These are phyloP conservation scores for Astrocystis sublimbata DNA, from an alignment of 495 filamentous ascomycete genomes.

Conservation along the genomic window DNA sequence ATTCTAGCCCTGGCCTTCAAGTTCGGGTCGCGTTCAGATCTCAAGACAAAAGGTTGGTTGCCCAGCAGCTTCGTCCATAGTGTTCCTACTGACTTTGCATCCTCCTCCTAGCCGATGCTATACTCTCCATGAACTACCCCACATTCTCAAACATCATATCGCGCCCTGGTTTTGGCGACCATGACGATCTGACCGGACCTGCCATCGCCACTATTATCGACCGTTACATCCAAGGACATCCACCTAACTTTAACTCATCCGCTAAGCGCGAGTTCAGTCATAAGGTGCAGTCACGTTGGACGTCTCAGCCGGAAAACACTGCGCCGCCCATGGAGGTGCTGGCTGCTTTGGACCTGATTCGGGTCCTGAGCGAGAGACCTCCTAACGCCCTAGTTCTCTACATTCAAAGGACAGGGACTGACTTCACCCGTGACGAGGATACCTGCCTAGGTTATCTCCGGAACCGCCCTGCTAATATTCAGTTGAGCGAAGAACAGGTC, in stretches of 20 bases:
- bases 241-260: constrained; percentile 75
- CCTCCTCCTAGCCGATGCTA: constrained; percentile 68
- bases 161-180: constrained; percentile 54
- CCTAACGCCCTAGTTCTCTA: constrained; percentile 69
- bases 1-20: constrained; percentile 89
- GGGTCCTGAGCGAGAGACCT: constrained; percentile 62
- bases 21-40: constrained; percentile 70
- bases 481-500: constrained; percentile 79
- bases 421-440: constrained; percentile 53
- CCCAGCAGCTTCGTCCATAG: constrained; percentile 10
- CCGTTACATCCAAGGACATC: constrained; percentile 77
- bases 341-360: constrained; percentile 71
- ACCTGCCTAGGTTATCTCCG: constrained; percentile 57
- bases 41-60: constrained; percentile 80
- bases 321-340: constrained; percentile 70
- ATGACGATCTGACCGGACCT: constrained; percentile 60
- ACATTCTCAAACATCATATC: constrained; percentile 74
- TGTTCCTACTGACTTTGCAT: constrained; percentile 23
- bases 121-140: constrained; percentile 70
- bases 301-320: constrained; percentile 50
- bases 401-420: constrained; percentile 73
- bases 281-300: constrained; percentile 69
- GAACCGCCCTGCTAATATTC: constrained; percentile 62
- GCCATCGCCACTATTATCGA: constrained; percentile 79
- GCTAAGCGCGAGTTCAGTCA: constrained; percentile 67